Percentiles rank a stretch among this genome's conserved stretches.
phyloP scores from a whole-genome alignment of 2,329 filamentous ascomycete species.

The Xylariaceae sp. region DNA sequence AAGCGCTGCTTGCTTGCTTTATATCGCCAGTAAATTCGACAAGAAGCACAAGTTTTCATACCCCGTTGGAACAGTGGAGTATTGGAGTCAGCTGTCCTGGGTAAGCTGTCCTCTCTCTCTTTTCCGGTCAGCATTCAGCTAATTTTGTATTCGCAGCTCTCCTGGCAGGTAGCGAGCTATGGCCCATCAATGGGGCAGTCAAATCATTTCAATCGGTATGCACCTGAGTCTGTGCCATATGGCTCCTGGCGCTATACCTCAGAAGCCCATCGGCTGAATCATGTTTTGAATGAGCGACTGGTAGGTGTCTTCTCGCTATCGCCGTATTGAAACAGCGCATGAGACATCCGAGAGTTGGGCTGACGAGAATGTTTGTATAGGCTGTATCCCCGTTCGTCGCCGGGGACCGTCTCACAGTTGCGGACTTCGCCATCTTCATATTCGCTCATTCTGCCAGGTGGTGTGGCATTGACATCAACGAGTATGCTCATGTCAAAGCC shows the following conservation, averaged over 20 bases:
- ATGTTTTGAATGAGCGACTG: conserved; percentile 21
- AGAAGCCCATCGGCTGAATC: conserved; percentile 18
- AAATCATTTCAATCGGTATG: conserved; percentile 22
- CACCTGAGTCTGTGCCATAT: conserved; percentile 18
- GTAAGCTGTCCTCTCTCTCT: conserved; percentile 12
- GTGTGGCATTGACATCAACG: conserved; percentile 20
- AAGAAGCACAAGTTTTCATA: conserved; percentile 24
- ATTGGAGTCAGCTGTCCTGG: conserved; percentile 26
- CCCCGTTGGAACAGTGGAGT: conserved; percentile 19
- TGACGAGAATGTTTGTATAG: too few relatives aligned
- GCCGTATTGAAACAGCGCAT: not conserved
- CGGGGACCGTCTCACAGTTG: conserved; percentile 22
- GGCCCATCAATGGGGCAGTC: conserved; percentile 24
- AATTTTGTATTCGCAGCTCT: conserved; percentile 15
- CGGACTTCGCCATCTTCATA: conserved; percentile 24
- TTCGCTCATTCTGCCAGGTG: conserved; percentile 22
- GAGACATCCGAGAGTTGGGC: not conserved
- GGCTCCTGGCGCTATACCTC: conserved; percentile 18
- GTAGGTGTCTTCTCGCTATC: conserved; percentile 13
- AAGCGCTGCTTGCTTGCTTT: conserved; percentile 26
- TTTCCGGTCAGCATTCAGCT: not conserved
- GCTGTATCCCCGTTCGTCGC: conserved; percentile 15
- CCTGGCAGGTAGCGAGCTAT: conserved; percentile 22
- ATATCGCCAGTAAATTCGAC: conserved; percentile 24
- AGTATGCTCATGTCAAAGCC: conserved; percentile 20